Percentiles rank a stretch among this genome's conserved stretches.
Evolutionary conservation across 129 eudicot species (phyloP).

Genomic region (sunflower (Helianthus annuus)): HanXRQr2.0-SUNRISE NC_035446.2:152762863-152763362

Average conservation of each 20-base stretch:
- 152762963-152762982: conserved; percentile 21
- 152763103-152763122: conserved; percentile 32
- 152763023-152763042: conserved; percentile 33
- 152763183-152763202: not conserved
- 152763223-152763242: conserved; percentile 18
- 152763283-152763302: conserved; percentile 17
- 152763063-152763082: conserved; percentile 11
- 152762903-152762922: conserved; percentile 10
- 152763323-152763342: conserved; percentile 10
- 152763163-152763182: conserved; percentile 6
- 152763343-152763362: conserved; percentile 7
- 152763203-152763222: conserved; percentile 26
- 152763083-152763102: conserved; percentile 16
- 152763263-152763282: not conserved
- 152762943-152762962: conserved; percentile 18
- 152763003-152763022: conserved; percentile 31
- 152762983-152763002: conserved; percentile 17
- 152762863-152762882: conserved; percentile 23
- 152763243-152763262: conserved; percentile 9
- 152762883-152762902: conserved; percentile 27
- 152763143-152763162: conserved; percentile 31
- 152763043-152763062: conserved; percentile 23
- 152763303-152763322: conserved; percentile 25
- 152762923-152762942: conserved; percentile 27
- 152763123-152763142: conserved; percentile 15